A percentile compares a stretch with the other conserved stretches of the same genome.
phyloP scores from a whole-genome alignment of 2,329 filamentous ascomycete species.

The Tolypocladium guangdongense region DNA sequence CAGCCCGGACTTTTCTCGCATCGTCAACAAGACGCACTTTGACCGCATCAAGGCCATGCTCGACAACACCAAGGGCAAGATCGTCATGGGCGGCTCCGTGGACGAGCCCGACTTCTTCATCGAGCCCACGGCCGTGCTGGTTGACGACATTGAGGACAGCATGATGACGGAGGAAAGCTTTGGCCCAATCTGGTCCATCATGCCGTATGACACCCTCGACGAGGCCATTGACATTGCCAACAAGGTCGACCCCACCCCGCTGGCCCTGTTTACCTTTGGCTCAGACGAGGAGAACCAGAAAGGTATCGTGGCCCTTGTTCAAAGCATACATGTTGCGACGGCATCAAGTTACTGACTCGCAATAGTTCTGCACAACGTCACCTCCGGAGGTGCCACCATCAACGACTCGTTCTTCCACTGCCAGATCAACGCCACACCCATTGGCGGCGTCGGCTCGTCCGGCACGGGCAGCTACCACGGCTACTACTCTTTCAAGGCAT shows the following conservation, averaged over 20 bases:
- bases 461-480: conserved; percentile 39
- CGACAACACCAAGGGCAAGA: conserved; percentile 71
- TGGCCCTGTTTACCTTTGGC: conserved; percentile 80
- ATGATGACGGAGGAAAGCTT: conserved; percentile 81
- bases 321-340: neutral
- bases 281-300: conserved; percentile 66
- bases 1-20: conserved; percentile 69
- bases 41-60: conserved; percentile 81
- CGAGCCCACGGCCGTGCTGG: conserved; percentile 83
- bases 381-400: conserved; percentile 39
- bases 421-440: conserved; percentile 28
- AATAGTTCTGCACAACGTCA: conserved; percentile 26
- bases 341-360: conserved; percentile 12
- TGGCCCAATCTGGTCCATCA: conserved; percentile 79
- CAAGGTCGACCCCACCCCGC: conserved; percentile 68
- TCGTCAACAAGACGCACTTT: conserved; percentile 74
- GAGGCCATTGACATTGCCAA: conserved; percentile 78
- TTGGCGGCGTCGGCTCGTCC: conserved; percentile 39
- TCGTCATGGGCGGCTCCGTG: conserved; percentile 75
- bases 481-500: conserved; percentile 32
- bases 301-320: conserved; percentile 33
- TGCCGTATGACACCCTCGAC: conserved; percentile 69
- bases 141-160: conserved; percentile 59
- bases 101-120: conserved; percentile 76
- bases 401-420: conserved; percentile 37